Percentiles rank a stretch among this genome's conserved stretches.
These are phyloP conservation scores for Dictyostelium brefeldianum DNA, from an alignment of 78 protist genomes.

Conservation along the genomic window DNA sequence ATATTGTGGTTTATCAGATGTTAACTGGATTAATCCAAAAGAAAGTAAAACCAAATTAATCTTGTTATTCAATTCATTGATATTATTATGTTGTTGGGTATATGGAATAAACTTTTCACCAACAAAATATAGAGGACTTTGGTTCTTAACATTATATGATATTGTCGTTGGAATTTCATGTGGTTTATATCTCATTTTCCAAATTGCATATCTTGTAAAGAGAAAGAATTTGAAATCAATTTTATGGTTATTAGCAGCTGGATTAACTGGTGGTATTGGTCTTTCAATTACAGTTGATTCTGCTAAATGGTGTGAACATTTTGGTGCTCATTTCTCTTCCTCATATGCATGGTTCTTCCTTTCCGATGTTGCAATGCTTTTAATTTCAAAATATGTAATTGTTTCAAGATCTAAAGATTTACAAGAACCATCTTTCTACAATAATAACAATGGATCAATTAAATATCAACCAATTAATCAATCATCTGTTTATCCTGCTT, in stretches of 20 bases:
- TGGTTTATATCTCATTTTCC: neutral
- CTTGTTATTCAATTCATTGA: neutral
- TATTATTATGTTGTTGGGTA: neutral
- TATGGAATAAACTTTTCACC: neutral
- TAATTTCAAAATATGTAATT: neutral
- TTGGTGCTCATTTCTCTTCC: neutral
- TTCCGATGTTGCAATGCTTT: conserved; percentile 13
- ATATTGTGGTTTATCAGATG: conserved; percentile 33
- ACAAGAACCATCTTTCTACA: neutral
- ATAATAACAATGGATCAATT: neutral
- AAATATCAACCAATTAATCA: neutral
- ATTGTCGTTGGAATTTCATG: conserved; percentile 14
- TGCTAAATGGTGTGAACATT: conserved; percentile 4
- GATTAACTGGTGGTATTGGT: conserved; percentile 26
- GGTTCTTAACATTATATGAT: neutral
- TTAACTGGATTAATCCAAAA: neutral
- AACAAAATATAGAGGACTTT: neutral
- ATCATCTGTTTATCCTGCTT: neutral
- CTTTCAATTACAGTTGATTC: neutral
- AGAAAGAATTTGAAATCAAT: neutral
- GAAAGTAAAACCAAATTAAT: neutral
- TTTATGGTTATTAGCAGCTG: neutral
- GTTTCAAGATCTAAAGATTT: neutral
- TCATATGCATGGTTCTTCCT: conserved; percentile 27
- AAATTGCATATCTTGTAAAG: neutral